Conservation (phyloP, 2,329 filamentous ascomycete species). For the Trichoderma simmonsii region DNA sequence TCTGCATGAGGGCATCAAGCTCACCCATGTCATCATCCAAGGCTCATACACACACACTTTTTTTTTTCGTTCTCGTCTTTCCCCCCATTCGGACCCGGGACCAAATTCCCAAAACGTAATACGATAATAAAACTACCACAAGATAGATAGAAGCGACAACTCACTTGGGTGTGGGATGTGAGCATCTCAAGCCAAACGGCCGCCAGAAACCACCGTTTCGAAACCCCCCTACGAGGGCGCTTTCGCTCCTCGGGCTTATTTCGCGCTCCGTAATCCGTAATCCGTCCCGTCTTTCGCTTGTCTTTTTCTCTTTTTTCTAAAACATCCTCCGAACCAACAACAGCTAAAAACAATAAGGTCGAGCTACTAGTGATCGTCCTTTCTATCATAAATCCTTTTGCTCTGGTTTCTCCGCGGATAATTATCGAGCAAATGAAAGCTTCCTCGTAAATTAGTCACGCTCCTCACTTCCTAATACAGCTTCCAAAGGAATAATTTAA, state of each 20-base stretch:
- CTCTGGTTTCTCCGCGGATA: background rate
- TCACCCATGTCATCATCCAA: background rate
- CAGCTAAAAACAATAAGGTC: background rate
- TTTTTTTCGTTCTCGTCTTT: no score
- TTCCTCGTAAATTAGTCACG: background rate
- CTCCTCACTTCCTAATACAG: background rate
- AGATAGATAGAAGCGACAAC: background rate
- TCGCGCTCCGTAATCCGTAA: background rate
- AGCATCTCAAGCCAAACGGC: background rate
- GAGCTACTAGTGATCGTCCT: background rate
- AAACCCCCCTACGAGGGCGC: background rate
- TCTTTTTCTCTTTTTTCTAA: background rate
- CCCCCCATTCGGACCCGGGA: background rate
- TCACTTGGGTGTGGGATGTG: background rate
- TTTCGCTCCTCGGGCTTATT: background rate
- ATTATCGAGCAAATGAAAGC: background rate
- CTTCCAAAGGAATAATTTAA: background rate
- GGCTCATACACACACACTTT: background rate
- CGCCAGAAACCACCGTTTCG: background rate
- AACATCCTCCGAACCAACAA: background rate
- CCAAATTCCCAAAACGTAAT: background rate
- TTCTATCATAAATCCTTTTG: background rate
- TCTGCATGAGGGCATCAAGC: conserved; percentile 5
- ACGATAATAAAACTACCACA: background rate
- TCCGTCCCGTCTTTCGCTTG: background rate